These are phyloP conservation scores for Bipolaris sorokiniana DNA, from an alignment of 2,329 filamentous ascomycete species.

Conservation along the genomic window DNA sequence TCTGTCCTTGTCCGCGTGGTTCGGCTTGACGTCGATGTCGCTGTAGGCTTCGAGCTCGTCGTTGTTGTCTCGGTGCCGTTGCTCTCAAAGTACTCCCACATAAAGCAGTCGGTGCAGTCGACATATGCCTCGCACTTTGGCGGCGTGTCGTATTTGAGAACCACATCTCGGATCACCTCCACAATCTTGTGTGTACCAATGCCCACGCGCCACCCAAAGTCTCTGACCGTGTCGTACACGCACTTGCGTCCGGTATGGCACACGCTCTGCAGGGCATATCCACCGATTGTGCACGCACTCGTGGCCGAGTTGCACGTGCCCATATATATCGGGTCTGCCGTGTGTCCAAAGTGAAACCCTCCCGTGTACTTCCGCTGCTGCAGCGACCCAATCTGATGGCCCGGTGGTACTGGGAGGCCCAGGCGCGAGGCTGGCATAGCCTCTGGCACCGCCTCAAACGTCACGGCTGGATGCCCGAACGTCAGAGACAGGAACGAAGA, in stretches of 20 bases:
- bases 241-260: slow-evolving; percentile 91
- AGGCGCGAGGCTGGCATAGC: slow-evolving; percentile 84
- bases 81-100: slow-evolving; percentile 94
- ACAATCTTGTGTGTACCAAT: slow-evolving; percentile 91
- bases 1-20: slow-evolving; percentile 69
- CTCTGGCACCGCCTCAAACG: slow-evolving; percentile 91
- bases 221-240: slow-evolving; percentile 87
- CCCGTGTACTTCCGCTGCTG: slow-evolving; percentile 70
- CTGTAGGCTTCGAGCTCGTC: slow-evolving; percentile 56
- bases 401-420: slow-evolving; percentile 84
- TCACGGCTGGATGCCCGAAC: slow-evolving; percentile 87
- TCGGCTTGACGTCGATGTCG: slow-evolving; percentile 59
- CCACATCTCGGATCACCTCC: slow-evolving; percentile 84
- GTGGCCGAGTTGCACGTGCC: slow-evolving; percentile 91
- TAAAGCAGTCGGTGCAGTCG: slow-evolving; percentile 83
- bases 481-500: slow-evolving; percentile 88
- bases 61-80: slow-evolving; percentile 82
- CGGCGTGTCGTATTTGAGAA: slow-evolving; percentile 80
- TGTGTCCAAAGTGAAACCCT: slow-evolving; percentile 90
- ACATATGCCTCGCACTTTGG: slow-evolving; percentile 76
- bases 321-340: slow-evolving; percentile 92
- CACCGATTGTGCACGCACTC: slow-evolving; percentile 86
- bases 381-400: slow-evolving; percentile 71
- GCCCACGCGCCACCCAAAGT: slow-evolving; percentile 90
- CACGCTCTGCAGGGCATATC: slow-evolving; percentile 91